A percentile compares a stretch with the other conserved stretches of the same genome.
phyloP scores from a whole-genome alignment of 768 basidiomycete genomes.

The Tricholoma terreum region DNA sequence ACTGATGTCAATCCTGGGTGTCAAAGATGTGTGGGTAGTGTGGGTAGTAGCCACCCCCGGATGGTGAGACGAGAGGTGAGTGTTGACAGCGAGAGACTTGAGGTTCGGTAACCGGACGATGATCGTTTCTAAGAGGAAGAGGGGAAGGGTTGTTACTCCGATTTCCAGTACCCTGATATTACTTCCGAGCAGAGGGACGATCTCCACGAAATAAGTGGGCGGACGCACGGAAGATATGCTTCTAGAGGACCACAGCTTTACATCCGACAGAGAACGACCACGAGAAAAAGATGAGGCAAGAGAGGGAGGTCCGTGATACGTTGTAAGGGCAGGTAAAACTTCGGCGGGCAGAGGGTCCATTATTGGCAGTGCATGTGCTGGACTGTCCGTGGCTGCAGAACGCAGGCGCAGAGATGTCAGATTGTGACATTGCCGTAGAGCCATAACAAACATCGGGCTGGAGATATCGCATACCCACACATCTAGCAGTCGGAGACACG shows the following conservation, averaged over 20 bases:
- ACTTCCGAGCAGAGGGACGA: slow-evolving; percentile 13
- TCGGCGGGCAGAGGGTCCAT: slow-evolving; percentile 8
- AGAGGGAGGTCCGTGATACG: slow-evolving; percentile 18
- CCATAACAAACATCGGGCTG: slow-evolving; percentile 11
- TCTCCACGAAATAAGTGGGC: slow-evolving; percentile 8
- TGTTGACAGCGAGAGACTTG: slow-evolving; percentile 15
- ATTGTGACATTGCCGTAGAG: slow-evolving; percentile 13
- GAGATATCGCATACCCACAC: slow-evolving; percentile 13
- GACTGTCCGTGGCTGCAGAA: slow-evolving; percentile 9
- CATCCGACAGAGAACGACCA: slow-evolving; percentile 9
- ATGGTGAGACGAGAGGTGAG: slow-evolving; percentile 19
- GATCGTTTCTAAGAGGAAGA: slow-evolving; percentile 13
- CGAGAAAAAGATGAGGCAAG: slow-evolving; percentile 12
- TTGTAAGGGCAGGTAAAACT: slow-evolving; percentile 10
- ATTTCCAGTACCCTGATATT: slow-evolving; percentile 11
- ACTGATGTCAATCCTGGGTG: slow-evolving; percentile 1
- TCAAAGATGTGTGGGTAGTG: not conserved
- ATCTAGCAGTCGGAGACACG: slow-evolving; percentile 12
- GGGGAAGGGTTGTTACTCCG: slow-evolving; percentile 14
- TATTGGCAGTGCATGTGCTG: not conserved
- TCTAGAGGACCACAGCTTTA: slow-evolving; percentile 20
- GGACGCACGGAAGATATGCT: slow-evolving; percentile 11
- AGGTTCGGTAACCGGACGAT: slow-evolving; percentile 11
- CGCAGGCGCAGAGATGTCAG: slow-evolving; percentile 17
- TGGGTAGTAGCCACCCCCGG: slow-evolving; percentile 12